These are phyloP conservation scores for Drechslera avenae DNA, from an alignment of 2,329 filamentous ascomycete species.

Conservation along the genomic window DNA sequence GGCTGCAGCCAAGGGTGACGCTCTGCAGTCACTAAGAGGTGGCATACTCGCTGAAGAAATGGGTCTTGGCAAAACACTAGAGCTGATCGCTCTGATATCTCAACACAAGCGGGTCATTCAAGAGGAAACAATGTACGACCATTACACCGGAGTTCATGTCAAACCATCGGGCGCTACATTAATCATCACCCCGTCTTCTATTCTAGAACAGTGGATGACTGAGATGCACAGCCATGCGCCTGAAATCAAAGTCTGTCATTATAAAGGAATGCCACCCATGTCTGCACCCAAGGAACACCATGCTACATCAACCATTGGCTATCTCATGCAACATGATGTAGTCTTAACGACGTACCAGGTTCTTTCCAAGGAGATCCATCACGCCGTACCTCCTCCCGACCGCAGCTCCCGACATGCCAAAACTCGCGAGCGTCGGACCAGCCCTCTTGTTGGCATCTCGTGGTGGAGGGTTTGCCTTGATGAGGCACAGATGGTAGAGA, in stretches of 20 bases:
- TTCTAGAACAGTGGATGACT: conserved; percentile 67
- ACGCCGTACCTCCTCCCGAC: conserved; percentile 70
- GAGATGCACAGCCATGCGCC: conserved; percentile 65
- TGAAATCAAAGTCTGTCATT: conserved; percentile 60
- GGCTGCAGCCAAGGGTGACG: conserved; percentile 49
- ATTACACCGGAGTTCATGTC: conserved; percentile 53
- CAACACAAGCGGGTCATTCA: conserved; percentile 58
- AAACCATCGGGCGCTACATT: conserved; percentile 62
- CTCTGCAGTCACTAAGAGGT: conserved; percentile 53
- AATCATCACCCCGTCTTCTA: conserved; percentile 66
- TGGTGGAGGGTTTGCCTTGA: conserved; percentile 85
- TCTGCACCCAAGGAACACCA: conserved; percentile 37
- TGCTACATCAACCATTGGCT: conserved; percentile 51
- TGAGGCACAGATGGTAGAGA: conserved; percentile 92
- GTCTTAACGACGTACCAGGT: conserved; percentile 70
- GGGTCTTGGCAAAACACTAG: conserved; percentile 81
- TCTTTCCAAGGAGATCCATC: conserved; percentile 80
- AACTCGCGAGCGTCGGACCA: conserved; percentile 69
- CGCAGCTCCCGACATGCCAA: conserved; percentile 69
- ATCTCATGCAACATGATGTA: conserved; percentile 60
- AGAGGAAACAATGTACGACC: conserved; percentile 41
- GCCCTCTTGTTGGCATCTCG: conserved; percentile 77
- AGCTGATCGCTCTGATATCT: conserved; percentile 72
- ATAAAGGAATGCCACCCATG: conserved; percentile 55
- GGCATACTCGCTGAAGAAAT: conserved; percentile 81